phyloP scores from a whole-genome alignment of 2,329 filamentous ascomycete genomes.

The Fusarium musae region DNA sequence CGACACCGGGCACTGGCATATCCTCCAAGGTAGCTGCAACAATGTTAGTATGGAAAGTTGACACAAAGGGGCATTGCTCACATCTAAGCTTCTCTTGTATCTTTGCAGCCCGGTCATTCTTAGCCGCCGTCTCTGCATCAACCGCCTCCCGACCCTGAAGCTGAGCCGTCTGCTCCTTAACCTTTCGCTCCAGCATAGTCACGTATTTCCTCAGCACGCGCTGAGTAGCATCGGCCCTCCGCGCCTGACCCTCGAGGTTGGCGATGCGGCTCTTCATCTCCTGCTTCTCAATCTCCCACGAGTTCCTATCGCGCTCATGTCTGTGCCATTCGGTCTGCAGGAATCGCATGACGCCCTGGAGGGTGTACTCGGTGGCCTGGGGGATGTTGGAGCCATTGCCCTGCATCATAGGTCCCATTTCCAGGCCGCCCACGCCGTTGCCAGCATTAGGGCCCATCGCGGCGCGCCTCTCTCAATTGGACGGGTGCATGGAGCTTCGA shows the following conservation, averaged over 20 bases:
- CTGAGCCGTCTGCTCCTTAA: slow-evolving; percentile 84
- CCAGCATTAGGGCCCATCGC: slow-evolving; percentile 57
- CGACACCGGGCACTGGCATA: slow-evolving; percentile 55
- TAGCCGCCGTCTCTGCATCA: slow-evolving; percentile 56
- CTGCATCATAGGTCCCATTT: slow-evolving; percentile 58
- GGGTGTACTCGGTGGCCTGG: slow-evolving; percentile 70
- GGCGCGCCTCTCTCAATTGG: slow-evolving; percentile 51
- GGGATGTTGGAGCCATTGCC: slow-evolving; percentile 61
- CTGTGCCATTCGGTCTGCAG: slow-evolving; percentile 99
- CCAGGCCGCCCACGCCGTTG: slow-evolving; percentile 60
- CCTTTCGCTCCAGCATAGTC: slow-evolving; percentile 85
- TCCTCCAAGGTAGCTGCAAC: slow-evolving; percentile 57
- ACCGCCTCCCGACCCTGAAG: slow-evolving; percentile 59
- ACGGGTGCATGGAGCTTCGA: slow-evolving; percentile 52
- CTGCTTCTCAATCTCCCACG: slow-evolving; percentile 98
- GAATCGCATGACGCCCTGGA: slow-evolving; percentile 94
- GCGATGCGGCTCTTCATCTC: slow-evolving; percentile 99
- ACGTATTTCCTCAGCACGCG: slow-evolving; percentile 93
- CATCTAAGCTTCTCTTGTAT: slow-evolving; percentile 68
- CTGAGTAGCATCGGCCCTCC: slow-evolving; percentile 87
- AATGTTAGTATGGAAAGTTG: slow-evolving; percentile 18
- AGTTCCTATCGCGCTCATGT: slow-evolving; percentile 96
- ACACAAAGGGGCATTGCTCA: slow-evolving; percentile 47
- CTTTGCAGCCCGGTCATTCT: slow-evolving; percentile 64
- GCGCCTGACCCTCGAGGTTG: slow-evolving; percentile 87